Evolutionary conservation across 768 basidiomycete species (phyloP).

Genomic region (Lactarius sanguifluus): DNA sequence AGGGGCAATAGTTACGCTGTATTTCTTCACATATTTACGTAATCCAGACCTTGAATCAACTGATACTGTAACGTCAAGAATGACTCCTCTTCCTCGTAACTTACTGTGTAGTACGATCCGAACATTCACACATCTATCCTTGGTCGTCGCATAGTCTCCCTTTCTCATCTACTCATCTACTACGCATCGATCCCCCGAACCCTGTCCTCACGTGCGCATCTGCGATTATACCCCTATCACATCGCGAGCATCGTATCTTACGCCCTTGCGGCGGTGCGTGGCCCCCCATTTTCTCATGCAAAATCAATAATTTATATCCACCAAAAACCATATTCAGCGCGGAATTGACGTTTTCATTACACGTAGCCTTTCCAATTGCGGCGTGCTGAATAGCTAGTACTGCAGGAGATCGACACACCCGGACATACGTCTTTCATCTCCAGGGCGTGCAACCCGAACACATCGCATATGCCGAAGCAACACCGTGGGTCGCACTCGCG

Average conservation of each 20-base stretch:
- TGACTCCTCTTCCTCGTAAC: no score
- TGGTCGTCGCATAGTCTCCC: no score
- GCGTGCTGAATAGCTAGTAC: conserved; percentile 26
- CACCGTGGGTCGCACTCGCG: conserved; percentile 62
- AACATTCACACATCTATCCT: no score
- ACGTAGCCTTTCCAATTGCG: not conserved
- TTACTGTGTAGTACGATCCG: no score
- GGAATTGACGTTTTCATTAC: conserved; percentile 51
- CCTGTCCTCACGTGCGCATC: no score
- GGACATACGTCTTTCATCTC: conserved; percentile 75
- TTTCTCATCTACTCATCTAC: no score
- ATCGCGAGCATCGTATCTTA: conserved; percentile 40
- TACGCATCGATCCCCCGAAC: no score
- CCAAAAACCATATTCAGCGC: conserved; percentile 2
- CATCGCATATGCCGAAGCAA: conserved; percentile 59
- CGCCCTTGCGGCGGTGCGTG: conserved; percentile 42
- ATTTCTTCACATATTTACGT: no score
- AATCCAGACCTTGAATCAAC: no score
- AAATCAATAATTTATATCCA: not conserved
- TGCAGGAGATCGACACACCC: conserved; percentile 74
- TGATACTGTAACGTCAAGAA: no score
- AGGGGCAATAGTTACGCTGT: no score
- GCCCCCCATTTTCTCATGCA: not conserved
- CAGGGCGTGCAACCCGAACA: conserved; percentile 63
- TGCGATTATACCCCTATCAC: conserved; percentile 31